Evolutionary conservation across 2,329 filamentous ascomycete species (phyloP), one percentile per base, ranked within the genome.

Genomic region (Scolecobasidium constrictum): DNA sequence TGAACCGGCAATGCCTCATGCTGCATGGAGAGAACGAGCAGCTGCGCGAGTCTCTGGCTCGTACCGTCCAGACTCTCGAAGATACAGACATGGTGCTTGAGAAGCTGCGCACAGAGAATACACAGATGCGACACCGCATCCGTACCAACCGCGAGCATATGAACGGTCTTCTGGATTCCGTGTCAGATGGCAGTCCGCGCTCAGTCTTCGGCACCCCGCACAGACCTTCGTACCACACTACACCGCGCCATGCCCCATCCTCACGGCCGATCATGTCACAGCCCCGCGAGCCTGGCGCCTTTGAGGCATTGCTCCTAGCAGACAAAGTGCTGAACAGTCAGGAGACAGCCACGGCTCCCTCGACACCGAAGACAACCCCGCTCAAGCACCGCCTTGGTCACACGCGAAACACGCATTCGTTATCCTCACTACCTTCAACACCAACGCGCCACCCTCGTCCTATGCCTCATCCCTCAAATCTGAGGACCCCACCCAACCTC

Each of bases 71-170:
- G 53, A 62, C 88, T 18, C 85, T 94, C 42, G 77, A 84, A 53
- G 75, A 83, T 49, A 82, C 87, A 52, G 82, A 86, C 46, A 81
- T 84, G 48, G 80, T 86, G 53, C 75, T 83, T 15, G 70, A 76
- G 5, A 68, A 69, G 41, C 65, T 94, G n/a, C 61, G 68, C 2
- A 86, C 94, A 53, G 83, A 92, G 55, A 83, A 86, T 43, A 71
- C 78, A 31, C 73, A 85, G 58, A 70, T 95, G 40, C 76, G 88
- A 46, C 84, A 80, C 48, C 81, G 90, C 16, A 94, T 96, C 49
- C 78, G 83, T 34, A 86, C 94, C 58, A 94, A 94, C 56, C 73
- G 90, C 48, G 84, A 93, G 56, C 87, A 94, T 55, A 79, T 94
- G 52, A 83, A 85, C 46, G 57, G 58, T 3, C 54, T 62, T 21